Base-by-base conservation (phyloP, 352 stramenopile genomes). In the Peronospora destructor region DNA sequence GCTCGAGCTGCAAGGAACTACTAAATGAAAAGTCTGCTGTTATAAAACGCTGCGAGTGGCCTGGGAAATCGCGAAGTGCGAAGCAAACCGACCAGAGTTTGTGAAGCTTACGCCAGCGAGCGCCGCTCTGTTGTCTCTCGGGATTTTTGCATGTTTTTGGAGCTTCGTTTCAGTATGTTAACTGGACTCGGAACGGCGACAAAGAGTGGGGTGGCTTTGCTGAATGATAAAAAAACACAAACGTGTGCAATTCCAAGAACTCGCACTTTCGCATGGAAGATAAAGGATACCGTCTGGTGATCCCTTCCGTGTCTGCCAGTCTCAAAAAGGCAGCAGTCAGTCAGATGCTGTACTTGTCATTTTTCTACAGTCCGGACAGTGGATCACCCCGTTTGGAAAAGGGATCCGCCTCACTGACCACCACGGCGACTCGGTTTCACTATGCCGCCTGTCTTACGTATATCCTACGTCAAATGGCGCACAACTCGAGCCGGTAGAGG, bases 91-190 rank as follows among this genome's bases (percentile, higher is more conserved):
- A 51, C 43, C 38, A 47, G 50, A 36, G 19, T 21, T n/a, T 21
- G 47, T 55, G 44, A 56, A 62, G 52, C 53, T 59, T 62, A 62
- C 58, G 58, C 52, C 53, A 59, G 48, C 8, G 8, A 34, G 25
- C 25, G 17, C 45, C 17, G 37, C 33, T 53, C 38, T 60, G 59
- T 67, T 66, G 59, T 62, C 62, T 66, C 58, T 57, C 32, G 59
- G 50, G 40, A 49, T 21, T 56, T 63, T 59, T 60, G 57, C 57
- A 60, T 61, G 56, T 64, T 64, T 66, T 63, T 66, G 53, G 41
- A 55, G 53, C 49, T 64, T 63, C 42, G 59, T 67, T 67, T 67
- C 59, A 67, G 59, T 51, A 23, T 21, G 38, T 43, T 32, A 16
- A 59, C 59, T 63, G 59, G 46, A 49, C 50, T 48, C 39, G 48